Conservation (phyloP, 2,329 filamentous ascomycete species). For the Colletotrichum spinosum region DNA sequence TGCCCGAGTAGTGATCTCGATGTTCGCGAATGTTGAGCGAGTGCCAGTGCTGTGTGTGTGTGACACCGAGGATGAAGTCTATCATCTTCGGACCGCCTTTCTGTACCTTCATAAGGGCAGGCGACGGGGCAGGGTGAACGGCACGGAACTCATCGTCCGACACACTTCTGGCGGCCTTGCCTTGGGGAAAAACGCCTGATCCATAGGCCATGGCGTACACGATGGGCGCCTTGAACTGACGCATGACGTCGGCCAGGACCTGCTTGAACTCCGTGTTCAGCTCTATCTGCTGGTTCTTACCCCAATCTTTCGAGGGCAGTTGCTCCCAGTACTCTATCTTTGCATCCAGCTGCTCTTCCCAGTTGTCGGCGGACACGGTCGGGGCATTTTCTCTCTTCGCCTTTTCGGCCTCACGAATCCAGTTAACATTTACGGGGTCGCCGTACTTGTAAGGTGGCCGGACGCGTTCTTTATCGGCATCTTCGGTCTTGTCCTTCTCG, state of each 20-base stretch:
- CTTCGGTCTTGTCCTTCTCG: constrained; percentile 18
- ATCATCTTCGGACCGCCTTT: constrained; percentile 95
- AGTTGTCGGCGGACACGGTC: constrained; percentile 45
- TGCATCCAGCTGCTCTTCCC: constrained; percentile 56
- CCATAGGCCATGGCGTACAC: constrained; percentile 98
- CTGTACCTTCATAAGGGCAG: constrained; percentile 85
- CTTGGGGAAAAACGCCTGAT: constrained; percentile 93
- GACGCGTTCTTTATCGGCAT: not conserved
- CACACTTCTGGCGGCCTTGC: constrained; percentile 59
- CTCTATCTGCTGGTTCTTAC: constrained; percentile 94
- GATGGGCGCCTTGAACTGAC: constrained; percentile 92
- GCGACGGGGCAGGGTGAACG: constrained; percentile 84
- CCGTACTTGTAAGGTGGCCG: constrained; percentile 28
- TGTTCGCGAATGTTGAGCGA: constrained; percentile 91
- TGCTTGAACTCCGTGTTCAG: constrained; percentile 98
- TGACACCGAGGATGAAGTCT: constrained; percentile 97
- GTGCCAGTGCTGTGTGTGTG: constrained; percentile 96
- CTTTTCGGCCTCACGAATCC: constrained; percentile 25
- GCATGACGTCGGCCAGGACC: constrained; percentile 85
- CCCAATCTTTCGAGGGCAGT: constrained; percentile 71
- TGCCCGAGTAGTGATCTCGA: constrained; percentile 89
- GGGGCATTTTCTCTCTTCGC: constrained; percentile 22
- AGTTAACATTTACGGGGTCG: constrained; percentile 39
- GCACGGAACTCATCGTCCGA: constrained; percentile 69
- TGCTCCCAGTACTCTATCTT: constrained; percentile 58